These are phyloP conservation scores for Geotrichum macrosporum DNA, from an alignment of 1,139 yeast species.

Conservation along the genomic window DNA sequence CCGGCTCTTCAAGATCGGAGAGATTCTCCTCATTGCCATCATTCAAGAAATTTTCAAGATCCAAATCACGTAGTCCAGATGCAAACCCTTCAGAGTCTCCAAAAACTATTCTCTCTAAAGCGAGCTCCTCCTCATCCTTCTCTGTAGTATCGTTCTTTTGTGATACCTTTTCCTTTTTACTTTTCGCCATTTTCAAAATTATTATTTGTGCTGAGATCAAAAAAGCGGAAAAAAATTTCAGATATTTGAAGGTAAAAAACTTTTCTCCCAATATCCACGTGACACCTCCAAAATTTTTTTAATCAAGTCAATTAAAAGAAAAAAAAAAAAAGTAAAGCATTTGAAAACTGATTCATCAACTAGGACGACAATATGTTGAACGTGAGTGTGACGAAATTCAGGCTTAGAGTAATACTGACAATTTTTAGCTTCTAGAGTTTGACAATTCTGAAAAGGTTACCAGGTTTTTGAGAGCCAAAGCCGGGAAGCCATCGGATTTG, in stretches of 20 bases:
- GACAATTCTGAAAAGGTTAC: slow-evolving; percentile 54
- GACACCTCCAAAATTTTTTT: slow-evolving; percentile 7
- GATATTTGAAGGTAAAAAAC: slow-evolving; percentile 10
- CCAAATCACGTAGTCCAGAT: slow-evolving; percentile 55
- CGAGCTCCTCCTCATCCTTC: slow-evolving; percentile 78
- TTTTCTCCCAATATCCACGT: slow-evolving; percentile 21
- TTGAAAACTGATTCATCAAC: neutral
- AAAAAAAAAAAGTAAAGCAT: too few relatives aligned
- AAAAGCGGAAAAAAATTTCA: slow-evolving; percentile 16
- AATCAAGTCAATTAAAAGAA: too few relatives aligned
- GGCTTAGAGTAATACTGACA: neutral
- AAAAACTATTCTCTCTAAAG: slow-evolving; percentile 77
- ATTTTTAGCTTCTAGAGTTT: slow-evolving; percentile 11
- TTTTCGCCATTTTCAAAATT: slow-evolving; percentile 12
- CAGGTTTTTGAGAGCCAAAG: slow-evolving; percentile 56
- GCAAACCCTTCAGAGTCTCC: slow-evolving; percentile 85
- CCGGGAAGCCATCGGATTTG: slow-evolving; percentile 44
- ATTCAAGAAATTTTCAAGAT: slow-evolving; percentile 44
- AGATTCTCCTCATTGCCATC: slow-evolving; percentile 47
- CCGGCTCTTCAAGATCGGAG: slow-evolving; percentile 36
- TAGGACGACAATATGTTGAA: slow-evolving; percentile 11
- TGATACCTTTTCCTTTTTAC: slow-evolving; percentile 9
- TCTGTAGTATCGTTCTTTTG: slow-evolving; percentile 35
- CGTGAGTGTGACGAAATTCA: slow-evolving; percentile 7
- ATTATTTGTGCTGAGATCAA: neutral